Percentiles rank a stretch among this genome's conserved stretches.
phyloP scores from a whole-genome alignment of 352 stramenopile species.

The Pythium myriotylum region DNA sequence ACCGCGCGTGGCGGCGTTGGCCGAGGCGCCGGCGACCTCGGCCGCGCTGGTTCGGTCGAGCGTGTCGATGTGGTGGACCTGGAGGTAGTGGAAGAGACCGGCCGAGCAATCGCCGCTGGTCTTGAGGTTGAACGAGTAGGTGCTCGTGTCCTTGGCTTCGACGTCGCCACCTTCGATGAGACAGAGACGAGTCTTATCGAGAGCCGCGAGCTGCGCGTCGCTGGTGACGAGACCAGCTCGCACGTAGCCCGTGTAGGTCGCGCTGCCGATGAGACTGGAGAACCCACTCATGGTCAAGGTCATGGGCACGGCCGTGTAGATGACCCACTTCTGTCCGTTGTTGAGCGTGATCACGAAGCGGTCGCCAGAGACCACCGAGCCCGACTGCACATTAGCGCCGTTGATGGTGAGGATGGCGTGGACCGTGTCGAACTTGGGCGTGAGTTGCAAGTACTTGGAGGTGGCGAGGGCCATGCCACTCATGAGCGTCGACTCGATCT shows the following conservation, averaged over 20 bases:
- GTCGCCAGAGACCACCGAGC: neutral
- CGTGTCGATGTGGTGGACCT: conserved; percentile 62
- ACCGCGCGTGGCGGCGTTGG: no score
- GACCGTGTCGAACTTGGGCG: conserved; percentile 42
- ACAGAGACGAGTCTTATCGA: conserved; percentile 43
- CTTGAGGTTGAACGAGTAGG: conserved; percentile 63
- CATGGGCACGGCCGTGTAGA: conserved; percentile 50
- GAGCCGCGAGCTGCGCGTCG: conserved; percentile 26
- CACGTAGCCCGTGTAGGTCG: conserved; percentile 29
- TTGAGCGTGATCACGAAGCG: conserved; percentile 57
- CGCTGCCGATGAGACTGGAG: conserved; percentile 33
- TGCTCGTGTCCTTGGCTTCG: conserved; percentile 41
- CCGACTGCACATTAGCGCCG: conserved; percentile 10
- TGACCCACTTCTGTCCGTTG: conserved; percentile 55
- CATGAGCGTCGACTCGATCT: conserved; percentile 50
- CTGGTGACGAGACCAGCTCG: conserved; percentile 14
- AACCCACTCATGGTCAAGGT: conserved; percentile 41
- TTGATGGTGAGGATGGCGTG: conserved; percentile 62
- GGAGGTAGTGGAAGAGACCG: conserved; percentile 64
- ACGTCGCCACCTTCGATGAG: conserved; percentile 52
- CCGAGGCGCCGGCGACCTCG: no score
- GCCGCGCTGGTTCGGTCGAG: conserved; percentile 51
- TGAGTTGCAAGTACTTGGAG: conserved; percentile 47
- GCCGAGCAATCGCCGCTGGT: conserved; percentile 50
- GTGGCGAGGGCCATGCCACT: conserved; percentile 73